Base-by-base conservation (phyloP, 306 rosid species). In the Clitoria ternatea region DNA sequence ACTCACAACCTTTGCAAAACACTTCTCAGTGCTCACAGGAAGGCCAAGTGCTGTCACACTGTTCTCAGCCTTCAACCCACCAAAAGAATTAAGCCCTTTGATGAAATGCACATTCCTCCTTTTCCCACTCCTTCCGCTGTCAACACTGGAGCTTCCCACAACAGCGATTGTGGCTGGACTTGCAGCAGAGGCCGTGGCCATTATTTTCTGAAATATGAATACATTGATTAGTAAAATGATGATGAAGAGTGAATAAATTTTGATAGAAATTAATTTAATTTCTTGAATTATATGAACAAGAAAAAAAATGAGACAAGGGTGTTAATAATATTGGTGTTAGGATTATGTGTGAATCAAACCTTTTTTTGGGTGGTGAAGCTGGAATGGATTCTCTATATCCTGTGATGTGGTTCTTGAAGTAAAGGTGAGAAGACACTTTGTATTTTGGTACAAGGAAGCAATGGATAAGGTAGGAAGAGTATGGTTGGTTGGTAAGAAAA, bases 11-110 rank as follows among this genome's bases (percentile, higher is more conserved):
- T 75, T 88, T 2, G 90, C 91, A 85, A 91, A 91, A 8, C 88
- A 87, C 48, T 72, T 76, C 45, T 88, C 89, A n/a, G 87, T 67
- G 68, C 66, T 27, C 20, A 72, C 39, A 0, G 92, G 82, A 61
- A 82, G 57, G 18, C 96, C 92, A 15, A 87, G 40, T 49, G 89
- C 78, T 72, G 82, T 72, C 50, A 91, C 88, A 37, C 37, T 52
- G 82, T 79, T 88, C 80, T 76, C 78, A 43, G 92, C 89, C 72
- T 83, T 91, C 62, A 89, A 74, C 10, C 96, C 93, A 23, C 78
- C 64, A 36, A 83, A 91, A 23, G 91, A 77, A 45, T 83, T 85
- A 19, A 91, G 26, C 17, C 89, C 89, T 48, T 72, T 23, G n/a
- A 91, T 63, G 65, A 74, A 83, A 3, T 79, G 63, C 73, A 85